phyloP scores from a whole-genome alignment of 2,329 filamentous ascomycete genomes.

The Trichoderma sp. region DNA sequence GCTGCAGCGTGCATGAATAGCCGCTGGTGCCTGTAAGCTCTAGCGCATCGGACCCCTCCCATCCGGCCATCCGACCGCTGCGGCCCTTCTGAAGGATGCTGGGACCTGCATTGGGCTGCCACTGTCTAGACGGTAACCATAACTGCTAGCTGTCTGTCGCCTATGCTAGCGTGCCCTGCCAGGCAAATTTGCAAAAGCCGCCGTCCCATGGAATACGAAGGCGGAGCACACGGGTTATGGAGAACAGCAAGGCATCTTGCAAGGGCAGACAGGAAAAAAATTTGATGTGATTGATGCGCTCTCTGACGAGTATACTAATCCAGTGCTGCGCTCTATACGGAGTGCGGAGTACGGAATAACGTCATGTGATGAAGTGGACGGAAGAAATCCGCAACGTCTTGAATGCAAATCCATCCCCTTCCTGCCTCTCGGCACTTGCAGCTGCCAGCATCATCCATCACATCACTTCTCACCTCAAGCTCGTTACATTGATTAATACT shows the following conservation, averaged over 20 bases:
- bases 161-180: slow-evolving; percentile 1
- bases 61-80: slow-evolving; percentile 14
- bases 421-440: background rate
- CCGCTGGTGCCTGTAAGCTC: slow-evolving; percentile 14
- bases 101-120: slow-evolving; percentile 9
- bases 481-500: too few species aligned
- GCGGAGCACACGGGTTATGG: background rate
- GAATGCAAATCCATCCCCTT: background rate
- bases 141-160: background rate
- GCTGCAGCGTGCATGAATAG: slow-evolving; percentile 13
- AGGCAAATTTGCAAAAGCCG: background rate
- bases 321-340: too few species aligned
- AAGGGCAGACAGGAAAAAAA: background rate
- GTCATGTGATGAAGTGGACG: too few species aligned
- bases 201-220: background rate
- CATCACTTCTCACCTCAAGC: background rate
- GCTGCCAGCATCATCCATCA: background rate
- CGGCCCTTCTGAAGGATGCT: background rate
- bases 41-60: slow-evolving; percentile 13
- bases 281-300: too few species aligned
- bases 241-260: background rate
- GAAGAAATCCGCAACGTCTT: background rate
- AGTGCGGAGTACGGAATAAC: background rate
- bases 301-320: too few species aligned
- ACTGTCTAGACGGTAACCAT: background rate